Evolutionary conservation across 495 filamentous ascomycete genomes (phyloP), one percentile per base, ranked within the genome.

Genomic region (Podospora conica): DNA sequence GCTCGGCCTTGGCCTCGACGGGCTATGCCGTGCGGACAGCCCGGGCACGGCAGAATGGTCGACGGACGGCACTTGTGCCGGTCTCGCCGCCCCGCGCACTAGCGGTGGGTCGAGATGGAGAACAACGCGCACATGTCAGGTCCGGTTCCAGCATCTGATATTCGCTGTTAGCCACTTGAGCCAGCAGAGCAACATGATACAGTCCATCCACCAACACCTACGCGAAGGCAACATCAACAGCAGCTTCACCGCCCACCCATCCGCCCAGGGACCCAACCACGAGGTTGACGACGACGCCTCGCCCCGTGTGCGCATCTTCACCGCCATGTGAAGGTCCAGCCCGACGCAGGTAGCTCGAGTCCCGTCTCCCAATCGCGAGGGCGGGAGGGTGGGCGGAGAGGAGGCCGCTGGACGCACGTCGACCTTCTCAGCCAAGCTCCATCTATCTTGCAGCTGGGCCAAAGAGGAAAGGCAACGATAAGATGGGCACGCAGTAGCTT

Each of bases 401-500:
- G 59, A 66, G 65, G 65, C 65, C 65, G 65, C 65, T 61, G 53
- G 22, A 40, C 62, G 58, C 65, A 58, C 28, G 53, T 29, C 58
- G 61, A 28, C 28, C 59, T 58, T 54, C 53, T 54, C 27, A 9
- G 31, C 61, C 61, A 53, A 48, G 40, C 40, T 48, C 40, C 40
- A 48, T 48, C 40, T 48, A 48, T 48, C 40, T 48, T 6, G 40
- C 40, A 48, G 40, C 40, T n/a, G n/a, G 40, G 15, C 40, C 40
- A 48, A 48, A 48, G 40, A 48, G 40, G 15, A 48, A 48, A n/a
- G 40, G 40, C 40, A 48, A 56, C 28, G 64, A 61, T 57, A 53
- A 28, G 70, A 74, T 48, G 82, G 78, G 61, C 82, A n/a, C n/a
- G n/a, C n/a, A n/a, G n/a, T n/a, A 82, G 68, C 40, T 48, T n/a